Evolutionary conservation across 2,329 filamentous ascomycete genomes (phyloP), one percentile per base, ranked within the genome.

Genomic region (Aurifilum marmelostoma): DNA sequence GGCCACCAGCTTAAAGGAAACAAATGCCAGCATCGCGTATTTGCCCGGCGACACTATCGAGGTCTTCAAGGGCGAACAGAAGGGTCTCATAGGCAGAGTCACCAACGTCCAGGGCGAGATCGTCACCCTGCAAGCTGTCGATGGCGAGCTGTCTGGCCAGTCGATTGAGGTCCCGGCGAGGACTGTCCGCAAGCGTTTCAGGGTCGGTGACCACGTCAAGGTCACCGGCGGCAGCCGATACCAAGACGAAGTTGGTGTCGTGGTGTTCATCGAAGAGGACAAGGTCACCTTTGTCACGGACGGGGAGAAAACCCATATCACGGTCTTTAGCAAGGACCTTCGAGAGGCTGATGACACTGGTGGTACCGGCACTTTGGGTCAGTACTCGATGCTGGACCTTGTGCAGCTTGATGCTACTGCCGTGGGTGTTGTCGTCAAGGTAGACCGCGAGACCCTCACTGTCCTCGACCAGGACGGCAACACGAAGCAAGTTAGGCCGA

Each of bases 261-360:
- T 99, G 65, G 94, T 98, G 73, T 93, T 93, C 78, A 96, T 97
- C 73, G 91, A 89, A 63, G 93, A 97, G 70, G 96, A 99, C 78
- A 90, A 92, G 52, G 94, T 99, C 69, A 98, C 96, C 1, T 84
- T 99, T 73, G 84, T 99, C 73, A 97, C 93, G 62, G 96, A 99
- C 80, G 93, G 96, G 78, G 96, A 89, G 71, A 95, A 96, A 80
- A 90, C 91, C 65, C 96, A 99, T 78, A 94, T 99, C 74, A 97
- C 94, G 0, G 96, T 99, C 43, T 99, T 99, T 78, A 97, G 95
- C 83, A 97, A 97, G 79, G 96, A 99, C 81, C 82, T 99, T 71
- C 89, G 97, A 73, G 93, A 97, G 79, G 96, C 96, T 37, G 93
- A 93, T 67, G 96, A 98, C 77, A 93, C 94, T 74, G 94, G 94